Conservation (phyloP, 2,329 filamentous ascomycete species). For the Xylariaceae sp. region DNA sequence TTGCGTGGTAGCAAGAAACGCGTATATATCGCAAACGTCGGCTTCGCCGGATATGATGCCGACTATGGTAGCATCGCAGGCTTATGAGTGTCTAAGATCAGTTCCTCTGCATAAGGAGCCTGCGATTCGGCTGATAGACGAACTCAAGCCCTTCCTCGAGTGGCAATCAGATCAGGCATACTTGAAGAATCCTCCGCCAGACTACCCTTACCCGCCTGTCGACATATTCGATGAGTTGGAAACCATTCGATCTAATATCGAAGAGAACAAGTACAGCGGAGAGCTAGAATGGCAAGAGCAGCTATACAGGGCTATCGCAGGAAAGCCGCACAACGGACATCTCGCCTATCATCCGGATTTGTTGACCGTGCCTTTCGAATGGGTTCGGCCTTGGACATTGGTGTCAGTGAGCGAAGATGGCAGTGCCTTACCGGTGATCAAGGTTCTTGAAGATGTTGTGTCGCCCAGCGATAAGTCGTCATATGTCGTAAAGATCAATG, state of each 20-base stretch:
- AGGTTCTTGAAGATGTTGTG: conserved; percentile 7
- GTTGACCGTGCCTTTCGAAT: conserved; percentile 13
- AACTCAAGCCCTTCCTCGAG: conserved; percentile 11
- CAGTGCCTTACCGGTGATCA: conserved; percentile 9
- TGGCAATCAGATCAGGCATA: conserved; percentile 13
- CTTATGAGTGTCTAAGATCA: conserved; percentile 12
- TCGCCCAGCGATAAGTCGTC: conserved; percentile 7
- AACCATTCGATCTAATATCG: conserved; percentile 7
- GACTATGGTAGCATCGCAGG: conserved; percentile 9
- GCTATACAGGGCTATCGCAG: conserved; percentile 3
- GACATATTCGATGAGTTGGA: conserved; percentile 10
- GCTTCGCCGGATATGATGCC: conserved; percentile 3
- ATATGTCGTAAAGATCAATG: conserved; percentile 11
- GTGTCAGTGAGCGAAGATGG: conserved; percentile 16
- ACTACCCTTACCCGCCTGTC: conserved; percentile 9
- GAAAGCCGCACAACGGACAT: conserved; percentile 11
- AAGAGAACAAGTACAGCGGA: conserved; percentile 5
- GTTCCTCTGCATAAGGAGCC: conserved; percentile 11
- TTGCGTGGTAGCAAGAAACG: conserved; percentile 11
- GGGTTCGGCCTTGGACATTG: conserved; percentile 10
- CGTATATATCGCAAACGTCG: conserved; percentile 6
- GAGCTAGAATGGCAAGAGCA: conserved; percentile 14
- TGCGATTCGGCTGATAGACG: conserved; percentile 9
- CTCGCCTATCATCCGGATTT: conserved; percentile 10
- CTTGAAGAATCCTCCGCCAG: conserved; percentile 10